Evolutionary conservation across 2,329 filamentous ascomycete genomes (phyloP), one percentile per base, ranked within the genome.

Genomic region (Blumeriella jaapii): DNA sequence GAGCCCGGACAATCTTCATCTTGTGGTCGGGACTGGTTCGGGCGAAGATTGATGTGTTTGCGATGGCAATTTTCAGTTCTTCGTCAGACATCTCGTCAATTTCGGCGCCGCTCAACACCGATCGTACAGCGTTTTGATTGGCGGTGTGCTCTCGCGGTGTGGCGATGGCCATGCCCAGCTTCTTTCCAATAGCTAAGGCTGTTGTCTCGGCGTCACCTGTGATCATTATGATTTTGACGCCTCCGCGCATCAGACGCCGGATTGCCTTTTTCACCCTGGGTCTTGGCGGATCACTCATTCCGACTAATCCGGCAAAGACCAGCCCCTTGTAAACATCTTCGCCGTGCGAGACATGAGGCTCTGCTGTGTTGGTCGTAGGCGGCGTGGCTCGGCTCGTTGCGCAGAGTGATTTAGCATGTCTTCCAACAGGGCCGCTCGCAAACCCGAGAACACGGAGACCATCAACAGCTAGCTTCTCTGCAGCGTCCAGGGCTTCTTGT

Each of bases 201-300:
- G 91, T 98, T 1, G 85, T 85, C 57, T 96, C 86, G 11, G 91
- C 85, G 58, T 98, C 91, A 39, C 91, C 91, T 7, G 91, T 98
- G 48, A 98, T 96, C 91, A 98, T 98, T 50, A 98, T 93, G 30
- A 98, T 84, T 58, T 86, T 91, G 44, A 98, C 91, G 24, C 89
- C 89, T 35, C 91, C 91, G 31, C 85, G 77, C 79, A 96, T 89
- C 36, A 98, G 65, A 42, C 82, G 79, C 48, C 84, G 73, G 48
- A 98, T 95, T 5, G 89, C 86, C 44, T 80, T 78, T 47, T 85
- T 82, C 6, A 98, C 91, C 27, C 86, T 86, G 46, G 86, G 84
- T 31, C 91, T 71, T 2, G 91, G 91, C 4, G 91, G 91, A 56
- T 98, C 91, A 48, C 85, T 94, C 89, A 98, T 98, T 30, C 91